These are phyloP conservation scores for Linum usitatissimum DNA, from an alignment of 345 rosid genomes.

Conservation along the genomic window DNA sequence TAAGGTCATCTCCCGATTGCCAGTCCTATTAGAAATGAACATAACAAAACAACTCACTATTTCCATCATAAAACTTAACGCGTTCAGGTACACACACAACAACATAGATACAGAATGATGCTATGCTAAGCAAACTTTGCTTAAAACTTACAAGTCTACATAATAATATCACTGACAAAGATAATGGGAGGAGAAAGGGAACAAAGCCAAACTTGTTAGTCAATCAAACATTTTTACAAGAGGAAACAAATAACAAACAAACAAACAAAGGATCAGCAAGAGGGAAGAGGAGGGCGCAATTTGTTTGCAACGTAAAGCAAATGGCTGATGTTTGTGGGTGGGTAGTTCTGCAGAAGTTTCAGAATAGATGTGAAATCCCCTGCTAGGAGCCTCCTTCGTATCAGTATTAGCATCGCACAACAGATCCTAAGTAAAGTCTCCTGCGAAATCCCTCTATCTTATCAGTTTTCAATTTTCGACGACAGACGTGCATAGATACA, in stretches of 20 bases:
- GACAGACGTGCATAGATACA: background rate
- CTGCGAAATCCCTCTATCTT: conserved; percentile 36
- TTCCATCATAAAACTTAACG: too few relatives aligned
- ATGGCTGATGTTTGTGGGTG: conserved; percentile 71
- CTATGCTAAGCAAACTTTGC: too few relatives aligned
- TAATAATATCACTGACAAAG: too few relatives aligned
- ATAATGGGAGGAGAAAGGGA: too few relatives aligned
- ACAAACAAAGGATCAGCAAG: conserved; percentile 16
- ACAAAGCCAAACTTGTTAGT: background rate
- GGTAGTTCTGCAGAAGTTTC: conserved; percentile 69
- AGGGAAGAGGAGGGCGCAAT: conserved; percentile 35
- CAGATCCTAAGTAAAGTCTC: conserved; percentile 84
- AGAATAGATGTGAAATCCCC: conserved; percentile 83
- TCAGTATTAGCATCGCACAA: conserved; percentile 86
- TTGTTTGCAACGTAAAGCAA: conserved; percentile 87
- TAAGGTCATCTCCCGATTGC: too few relatives aligned
- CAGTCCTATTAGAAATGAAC: too few relatives aligned
- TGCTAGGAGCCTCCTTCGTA: conserved; percentile 72
- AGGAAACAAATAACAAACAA: background rate
- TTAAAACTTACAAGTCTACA: too few relatives aligned
- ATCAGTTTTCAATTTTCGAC: conserved; percentile 4
- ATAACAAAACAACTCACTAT: too few relatives aligned
- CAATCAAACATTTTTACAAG: background rate
- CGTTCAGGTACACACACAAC: too few relatives aligned
- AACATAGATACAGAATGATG: too few relatives aligned